Percentiles rank a stretch among this genome's conserved stretches.
phyloP scores from a whole-genome alignment of 495 filamentous ascomycete species.

The Sordaria brevicollis region DNA sequence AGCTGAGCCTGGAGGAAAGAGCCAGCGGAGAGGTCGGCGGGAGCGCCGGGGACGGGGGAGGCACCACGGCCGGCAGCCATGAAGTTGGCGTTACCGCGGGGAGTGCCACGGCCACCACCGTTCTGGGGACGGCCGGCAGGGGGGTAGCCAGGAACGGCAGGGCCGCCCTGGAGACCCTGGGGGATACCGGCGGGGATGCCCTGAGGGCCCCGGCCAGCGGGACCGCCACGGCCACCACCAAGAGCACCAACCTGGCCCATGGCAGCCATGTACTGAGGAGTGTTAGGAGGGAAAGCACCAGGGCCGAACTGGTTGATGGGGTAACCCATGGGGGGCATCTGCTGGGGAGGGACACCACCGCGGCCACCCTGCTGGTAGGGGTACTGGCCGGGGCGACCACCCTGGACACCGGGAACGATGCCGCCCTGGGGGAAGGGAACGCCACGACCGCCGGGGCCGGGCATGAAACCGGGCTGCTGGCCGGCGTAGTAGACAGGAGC shows the following conservation, averaged over 20 bases:
- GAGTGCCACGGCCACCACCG: slow-evolving; percentile 30
- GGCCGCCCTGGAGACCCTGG: slow-evolving; percentile 38
- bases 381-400: slow-evolving; percentile 74
- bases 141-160: slow-evolving; percentile 55
- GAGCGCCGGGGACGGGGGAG: slow-evolving; percentile 7
- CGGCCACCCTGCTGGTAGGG: slow-evolving; percentile 76
- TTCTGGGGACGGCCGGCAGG: slow-evolving; percentile 38
- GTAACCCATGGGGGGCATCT: slow-evolving; percentile 74
- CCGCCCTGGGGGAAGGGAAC: slow-evolving; percentile 80
- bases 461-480: slow-evolving; percentile 68
- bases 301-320: slow-evolving; percentile 66
- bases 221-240: slow-evolving; percentile 59
- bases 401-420: slow-evolving; percentile 75
- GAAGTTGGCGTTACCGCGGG: slow-evolving; percentile 24
- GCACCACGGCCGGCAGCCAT: slow-evolving; percentile 47
- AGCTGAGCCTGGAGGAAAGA: slow-evolving; percentile 41
- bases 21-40: slow-evolving; percentile 28
- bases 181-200: slow-evolving; percentile 59
- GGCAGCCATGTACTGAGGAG: slow-evolving; percentile 46
- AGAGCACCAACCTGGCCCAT: slow-evolving; percentile 59
- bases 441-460: slow-evolving; percentile 62
- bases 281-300: slow-evolving; percentile 38
- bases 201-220: slow-evolving; percentile 63
- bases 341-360: slow-evolving; percentile 62
- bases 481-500: slow-evolving; percentile 80